phyloP scores from a whole-genome alignment of 306 rosid species.

The Quercus rubra region DNA sequence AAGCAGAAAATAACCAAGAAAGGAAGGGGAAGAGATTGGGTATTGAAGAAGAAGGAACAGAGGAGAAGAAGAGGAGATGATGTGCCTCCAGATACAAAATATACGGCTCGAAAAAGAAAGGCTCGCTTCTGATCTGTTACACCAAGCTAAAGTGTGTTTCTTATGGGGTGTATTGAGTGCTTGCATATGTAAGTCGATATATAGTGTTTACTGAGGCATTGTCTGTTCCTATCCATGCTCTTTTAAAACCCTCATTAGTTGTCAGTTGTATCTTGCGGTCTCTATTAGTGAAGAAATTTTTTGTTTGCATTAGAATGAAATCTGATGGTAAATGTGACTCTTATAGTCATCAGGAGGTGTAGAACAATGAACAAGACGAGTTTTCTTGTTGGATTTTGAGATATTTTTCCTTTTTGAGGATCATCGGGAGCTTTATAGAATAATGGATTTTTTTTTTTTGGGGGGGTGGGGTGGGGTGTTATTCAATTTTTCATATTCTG shows the following conservation, averaged over 20 bases:
- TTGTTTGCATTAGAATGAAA: not conserved
- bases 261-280: not conserved
- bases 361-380: not conserved
- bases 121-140: slow-evolving; percentile 53
- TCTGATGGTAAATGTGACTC: not conserved
- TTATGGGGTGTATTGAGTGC: not conserved
- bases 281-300: not conserved
- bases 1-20: slow-evolving; percentile 54
- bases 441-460: not conserved
- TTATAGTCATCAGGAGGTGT: not conserved
- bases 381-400: not conserved
- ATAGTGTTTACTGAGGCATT: not conserved
- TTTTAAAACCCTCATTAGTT: not conserved
- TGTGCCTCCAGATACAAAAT: slow-evolving; percentile 72
- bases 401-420: not conserved
- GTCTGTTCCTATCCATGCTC: not conserved
- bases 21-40: slow-evolving; percentile 77
- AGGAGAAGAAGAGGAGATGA: slow-evolving; percentile 82
- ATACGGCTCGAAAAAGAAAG: slow-evolving; percentile 86
- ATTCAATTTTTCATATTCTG: not conserved
- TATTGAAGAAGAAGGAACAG: slow-evolving; percentile 84
- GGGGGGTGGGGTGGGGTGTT: not conserved
- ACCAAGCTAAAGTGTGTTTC: not conserved
- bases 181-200: not conserved
- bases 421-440: not conserved